A percentile compares a stretch with the other conserved stretches of the same genome.
Evolutionary conservation across 2,329 filamentous ascomycete genomes (phyloP).

Genomic region (Ascochyta lentis): DNA sequence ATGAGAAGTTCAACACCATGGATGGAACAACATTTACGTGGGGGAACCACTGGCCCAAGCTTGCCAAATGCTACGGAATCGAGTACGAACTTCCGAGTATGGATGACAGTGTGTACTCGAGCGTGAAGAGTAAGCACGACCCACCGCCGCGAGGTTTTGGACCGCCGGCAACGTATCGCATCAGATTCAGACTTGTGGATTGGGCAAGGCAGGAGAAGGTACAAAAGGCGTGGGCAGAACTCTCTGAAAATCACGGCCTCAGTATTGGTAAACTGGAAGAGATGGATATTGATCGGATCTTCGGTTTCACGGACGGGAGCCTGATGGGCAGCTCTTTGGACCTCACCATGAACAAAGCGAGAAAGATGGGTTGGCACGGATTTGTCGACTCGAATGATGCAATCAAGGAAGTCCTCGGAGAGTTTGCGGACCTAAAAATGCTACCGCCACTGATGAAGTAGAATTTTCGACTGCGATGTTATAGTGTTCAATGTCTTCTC

Average conservation of each 20-base stretch:
- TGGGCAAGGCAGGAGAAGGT: constrained; percentile 57
- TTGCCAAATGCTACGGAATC: constrained; percentile 55
- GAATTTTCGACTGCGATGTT: background rate
- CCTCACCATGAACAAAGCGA: constrained; percentile 55
- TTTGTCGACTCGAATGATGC: constrained; percentile 56
- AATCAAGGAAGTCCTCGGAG: constrained; percentile 51
- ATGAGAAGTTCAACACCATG: constrained; percentile 59
- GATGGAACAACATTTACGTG: constrained; percentile 57
- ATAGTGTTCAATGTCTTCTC: too few relatives aligned
- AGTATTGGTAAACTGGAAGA: constrained; percentile 49
- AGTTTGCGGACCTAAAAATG: constrained; percentile 54
- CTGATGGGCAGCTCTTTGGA: constrained; percentile 39
- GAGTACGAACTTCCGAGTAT: constrained; percentile 43
- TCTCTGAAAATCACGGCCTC: constrained; percentile 53
- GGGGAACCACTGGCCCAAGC: constrained; percentile 57
- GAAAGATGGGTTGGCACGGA: constrained; percentile 56
- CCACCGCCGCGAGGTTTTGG: constrained; percentile 51
- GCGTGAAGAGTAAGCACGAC: constrained; percentile 32
- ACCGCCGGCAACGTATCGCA: constrained; percentile 48
- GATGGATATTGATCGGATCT: constrained; percentile 54
- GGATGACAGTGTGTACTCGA: constrained; percentile 17
- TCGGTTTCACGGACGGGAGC: constrained; percentile 55
- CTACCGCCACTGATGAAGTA: constrained; percentile 40
- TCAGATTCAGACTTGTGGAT: constrained; percentile 52
- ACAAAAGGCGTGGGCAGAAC: constrained; percentile 53